Base-by-base conservation (phyloP, 2,329 filamentous ascomycete species). In the Colletotrichum euphorbiae region DNA sequence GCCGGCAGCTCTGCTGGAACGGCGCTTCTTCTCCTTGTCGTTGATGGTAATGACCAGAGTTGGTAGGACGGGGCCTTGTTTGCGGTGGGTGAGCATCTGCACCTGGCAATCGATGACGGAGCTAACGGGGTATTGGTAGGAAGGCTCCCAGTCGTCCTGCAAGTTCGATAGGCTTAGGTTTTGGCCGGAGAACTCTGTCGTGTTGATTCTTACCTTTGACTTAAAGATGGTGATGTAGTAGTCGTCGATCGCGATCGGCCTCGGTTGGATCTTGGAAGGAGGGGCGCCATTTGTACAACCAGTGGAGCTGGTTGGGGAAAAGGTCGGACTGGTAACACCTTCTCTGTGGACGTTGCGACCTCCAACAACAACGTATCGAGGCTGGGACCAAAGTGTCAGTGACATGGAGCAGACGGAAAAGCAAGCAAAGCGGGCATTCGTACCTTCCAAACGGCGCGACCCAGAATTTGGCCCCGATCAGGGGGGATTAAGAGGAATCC, bases 1-100 rank as follows among this genome's bases (percentile, higher is more conserved):
- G 3, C 86, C 86, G 4, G 86, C 84, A 3, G 89, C 87, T 69
- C 89, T 83, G 71, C 89, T 91, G 52, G 89, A 91, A 68, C 89
- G 83, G 56, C 89, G 85, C 73, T 90, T 91, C 62, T 87, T 85
- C 70, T 89, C 80, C 75, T 88, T 90, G 71, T 90, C 88, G 42
- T 83, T 81, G 54, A 91, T 78, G 70, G 81, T 86, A 42, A 91
- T 74, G 51, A 89, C 80, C 12, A 91, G 81, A 6, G 89, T 91
- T 2, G 87, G 87, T 7, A 88, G 77, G 4, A 85, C 80, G 11
- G 86, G 84, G 0, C 85, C 85, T 73, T 90, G 87, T 73, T 91
- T 91, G 57, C 88, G 85, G 72, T 90, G 85, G 46, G 87, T 81
- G 15, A 90, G 71, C 75, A 84, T 83, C 74, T 89, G 87, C 36